These are phyloP conservation scores for Neurospora sp. DNA, from an alignment of 495 filamentous ascomycete genomes.

Conservation along the genomic window DNA sequence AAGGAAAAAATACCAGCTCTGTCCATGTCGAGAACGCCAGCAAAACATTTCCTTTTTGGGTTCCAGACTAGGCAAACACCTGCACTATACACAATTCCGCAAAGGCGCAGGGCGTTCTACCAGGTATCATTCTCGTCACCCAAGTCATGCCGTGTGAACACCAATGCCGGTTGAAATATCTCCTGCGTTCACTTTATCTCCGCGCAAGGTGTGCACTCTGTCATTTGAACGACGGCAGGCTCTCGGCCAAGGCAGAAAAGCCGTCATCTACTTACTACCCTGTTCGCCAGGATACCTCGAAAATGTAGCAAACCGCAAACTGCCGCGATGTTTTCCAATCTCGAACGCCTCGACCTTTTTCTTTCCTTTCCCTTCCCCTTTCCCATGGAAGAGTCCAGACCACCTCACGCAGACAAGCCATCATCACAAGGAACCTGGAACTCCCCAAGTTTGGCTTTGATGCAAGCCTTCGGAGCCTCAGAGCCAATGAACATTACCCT, in stretches of 20 bases:
- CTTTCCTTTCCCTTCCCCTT: neutral
- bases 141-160: neutral
- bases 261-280: neutral
- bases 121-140: neutral
- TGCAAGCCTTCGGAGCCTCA: neutral
- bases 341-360: neutral
- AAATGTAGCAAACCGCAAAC: neutral
- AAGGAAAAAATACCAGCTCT: neutral
- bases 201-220: neutral
- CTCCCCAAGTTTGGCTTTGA: neutral
- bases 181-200: neutral
- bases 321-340: neutral
- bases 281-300: too few relatives aligned
- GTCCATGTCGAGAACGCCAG: too few relatives aligned
- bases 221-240: neutral
- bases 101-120: neutral
- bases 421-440: neutral
- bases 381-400: neutral
- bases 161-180: neutral
- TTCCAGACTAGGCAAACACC: neutral
- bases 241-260: neutral
- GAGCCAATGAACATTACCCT: neutral
- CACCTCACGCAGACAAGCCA: neutral
- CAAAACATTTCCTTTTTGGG: neutral
- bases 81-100: neutral